Evolutionary conservation across 768 basidiomycete species (phyloP).

Genomic region (Pseudohyphozyma bogoriensis): DNA sequence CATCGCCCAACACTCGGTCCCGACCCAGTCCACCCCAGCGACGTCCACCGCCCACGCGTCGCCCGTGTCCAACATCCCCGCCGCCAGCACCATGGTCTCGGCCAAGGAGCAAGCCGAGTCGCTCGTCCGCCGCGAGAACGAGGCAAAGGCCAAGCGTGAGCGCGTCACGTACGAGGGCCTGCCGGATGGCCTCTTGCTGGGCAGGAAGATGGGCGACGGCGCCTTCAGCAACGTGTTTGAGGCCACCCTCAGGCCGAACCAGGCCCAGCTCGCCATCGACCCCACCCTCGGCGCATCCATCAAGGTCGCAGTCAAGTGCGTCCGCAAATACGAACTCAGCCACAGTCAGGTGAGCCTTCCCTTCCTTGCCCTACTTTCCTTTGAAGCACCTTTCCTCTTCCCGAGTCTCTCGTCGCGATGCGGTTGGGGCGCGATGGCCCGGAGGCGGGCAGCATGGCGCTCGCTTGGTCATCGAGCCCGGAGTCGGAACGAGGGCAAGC

Average conservation of each 20-base stretch:
- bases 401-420: too few species aligned
- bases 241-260: conserved; percentile 41
- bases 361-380: conserved; percentile 28
- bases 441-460: too few species aligned
- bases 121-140: conserved; percentile 16
- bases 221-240: conserved; percentile 99
- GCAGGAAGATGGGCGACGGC: conserved; percentile 49
- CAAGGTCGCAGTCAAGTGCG: conserved; percentile 65
- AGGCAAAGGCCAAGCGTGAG: conserved; percentile 16
- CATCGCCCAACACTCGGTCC: neutral
- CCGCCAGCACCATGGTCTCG: neutral
- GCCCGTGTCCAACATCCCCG: neutral
- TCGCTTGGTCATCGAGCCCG: too few species aligned
- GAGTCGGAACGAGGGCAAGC: too few species aligned
- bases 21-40: neutral
- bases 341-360: conserved; percentile 67
- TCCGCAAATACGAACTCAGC: conserved; percentile 85
- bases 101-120: conserved; percentile 20
- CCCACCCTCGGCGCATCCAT: conserved; percentile 62
- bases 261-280: conserved; percentile 45
- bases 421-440: too few species aligned
- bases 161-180: conserved; percentile 15
- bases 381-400: too few species aligned
- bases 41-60: neutral
- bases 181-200: conserved; percentile 21